phyloP scores from a whole-genome alignment of 2,329 filamentous ascomycete genomes.

The Anisogramma anomala region DNA sequence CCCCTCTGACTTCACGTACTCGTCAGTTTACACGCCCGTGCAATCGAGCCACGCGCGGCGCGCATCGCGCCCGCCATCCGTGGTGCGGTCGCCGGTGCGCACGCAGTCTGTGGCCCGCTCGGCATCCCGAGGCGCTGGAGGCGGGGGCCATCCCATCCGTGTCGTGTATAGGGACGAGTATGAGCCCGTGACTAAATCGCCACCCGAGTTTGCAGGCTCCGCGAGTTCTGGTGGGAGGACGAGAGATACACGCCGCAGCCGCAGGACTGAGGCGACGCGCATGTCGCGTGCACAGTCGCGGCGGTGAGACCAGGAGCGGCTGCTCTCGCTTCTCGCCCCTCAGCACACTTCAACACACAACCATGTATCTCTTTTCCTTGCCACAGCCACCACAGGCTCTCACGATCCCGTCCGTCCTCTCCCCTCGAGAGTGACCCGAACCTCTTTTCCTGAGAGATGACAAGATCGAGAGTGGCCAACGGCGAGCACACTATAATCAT shows the following conservation, averaged over 20 bases:
- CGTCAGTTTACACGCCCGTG: constrained; percentile 12
- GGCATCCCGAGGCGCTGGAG: constrained; percentile 3
- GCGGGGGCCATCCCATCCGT: neutral
- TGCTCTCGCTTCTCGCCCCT: neutral
- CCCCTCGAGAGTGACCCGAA: constrained; percentile 12
- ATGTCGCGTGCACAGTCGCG: constrained; percentile 12
- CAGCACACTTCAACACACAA: neutral
- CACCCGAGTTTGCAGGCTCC: constrained; percentile 14
- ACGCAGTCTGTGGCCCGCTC: constrained; percentile 4
- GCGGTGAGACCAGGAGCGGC: constrained; percentile 10
- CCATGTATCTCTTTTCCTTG: constrained; percentile 11
- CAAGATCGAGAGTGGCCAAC: constrained; percentile 5
- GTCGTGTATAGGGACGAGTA: constrained; percentile 10
- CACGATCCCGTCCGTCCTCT: constrained; percentile 11
- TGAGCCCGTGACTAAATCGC: constrained; percentile 14
- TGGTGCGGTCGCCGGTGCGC: constrained; percentile 7
- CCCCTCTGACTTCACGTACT: constrained; percentile 13
- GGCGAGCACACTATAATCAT: neutral
- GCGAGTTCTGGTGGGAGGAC: constrained; percentile 35
- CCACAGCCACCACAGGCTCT: constrained; percentile 9
- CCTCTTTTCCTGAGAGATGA: constrained; percentile 10
- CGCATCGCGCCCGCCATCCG: constrained; percentile 1
- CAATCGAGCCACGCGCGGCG: constrained; percentile 4
- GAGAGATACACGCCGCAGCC: constrained; percentile 22
- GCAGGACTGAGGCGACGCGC: constrained; percentile 13